Evolutionary conservation across 164 flowering plant genomes (phyloP).

Genomic region (Protea cynaroides): DNA sequence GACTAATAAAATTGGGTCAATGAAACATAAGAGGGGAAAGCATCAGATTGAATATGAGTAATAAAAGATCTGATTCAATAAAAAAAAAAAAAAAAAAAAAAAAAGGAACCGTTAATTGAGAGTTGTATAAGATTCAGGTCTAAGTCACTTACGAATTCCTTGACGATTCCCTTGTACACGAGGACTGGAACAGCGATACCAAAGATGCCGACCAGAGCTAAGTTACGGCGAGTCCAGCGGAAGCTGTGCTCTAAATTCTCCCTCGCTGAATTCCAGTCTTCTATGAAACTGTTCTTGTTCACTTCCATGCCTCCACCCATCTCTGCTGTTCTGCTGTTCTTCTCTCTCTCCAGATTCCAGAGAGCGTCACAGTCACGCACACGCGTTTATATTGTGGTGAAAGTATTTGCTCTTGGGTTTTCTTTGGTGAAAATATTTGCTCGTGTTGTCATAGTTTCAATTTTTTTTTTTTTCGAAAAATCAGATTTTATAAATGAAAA

Average conservation of each 20-base stretch:
- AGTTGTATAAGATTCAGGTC: neutral
- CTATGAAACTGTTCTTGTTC: conserved; percentile 72
- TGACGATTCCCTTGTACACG: conserved; percentile 83
- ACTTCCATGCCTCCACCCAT: conserved; percentile 95
- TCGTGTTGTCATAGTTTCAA: too few relatives aligned
- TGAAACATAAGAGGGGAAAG: too few relatives aligned
- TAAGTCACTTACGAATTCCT: conserved; percentile 53
- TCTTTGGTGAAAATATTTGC: too few relatives aligned
- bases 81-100: too few relatives aligned
- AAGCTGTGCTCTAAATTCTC: conserved; percentile 81
- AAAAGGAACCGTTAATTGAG: neutral
- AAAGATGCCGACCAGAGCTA: conserved; percentile 70
- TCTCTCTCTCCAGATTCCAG: too few relatives aligned
- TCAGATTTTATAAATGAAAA: too few relatives aligned
- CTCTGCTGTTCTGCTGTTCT: conserved; percentile 12
- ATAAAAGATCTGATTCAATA: too few relatives aligned
- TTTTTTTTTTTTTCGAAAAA: too few relatives aligned
- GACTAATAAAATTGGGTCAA: too few relatives aligned
- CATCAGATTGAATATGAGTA: too few relatives aligned
- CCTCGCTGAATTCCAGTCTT: conserved; percentile 68
- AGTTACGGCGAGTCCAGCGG: conserved; percentile 84
- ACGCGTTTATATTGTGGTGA: too few relatives aligned
- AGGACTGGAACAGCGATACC: conserved; percentile 80
- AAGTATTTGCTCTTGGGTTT: too few relatives aligned
- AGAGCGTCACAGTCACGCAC: neutral